phyloP scores from a whole-genome alignment of 345 rosid species.

The Ailanthus altissimus region DNA sequence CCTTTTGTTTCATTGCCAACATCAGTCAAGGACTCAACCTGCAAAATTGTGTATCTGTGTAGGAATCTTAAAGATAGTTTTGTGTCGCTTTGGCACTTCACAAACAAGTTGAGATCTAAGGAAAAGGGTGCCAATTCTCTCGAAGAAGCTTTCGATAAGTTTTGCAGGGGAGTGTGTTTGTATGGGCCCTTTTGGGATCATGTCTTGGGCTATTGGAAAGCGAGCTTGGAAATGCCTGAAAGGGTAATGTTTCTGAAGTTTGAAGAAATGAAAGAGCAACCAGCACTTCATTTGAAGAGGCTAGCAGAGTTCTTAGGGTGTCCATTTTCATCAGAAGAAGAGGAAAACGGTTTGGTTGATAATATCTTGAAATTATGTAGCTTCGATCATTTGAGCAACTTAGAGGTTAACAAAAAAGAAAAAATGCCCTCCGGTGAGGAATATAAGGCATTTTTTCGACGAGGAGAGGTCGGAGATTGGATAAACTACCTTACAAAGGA shows the following conservation, averaged over 20 bases:
- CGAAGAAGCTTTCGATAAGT: slow-evolving; percentile 43
- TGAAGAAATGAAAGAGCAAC: slow-evolving; percentile 45
- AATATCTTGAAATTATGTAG: slow-evolving; percentile 54
- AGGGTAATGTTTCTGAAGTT: slow-evolving; percentile 52
- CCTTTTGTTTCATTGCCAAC: slow-evolving; percentile 38
- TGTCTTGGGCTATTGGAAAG: slow-evolving; percentile 52
- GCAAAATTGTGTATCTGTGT: slow-evolving; percentile 58
- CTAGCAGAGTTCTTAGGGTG: slow-evolving; percentile 46
- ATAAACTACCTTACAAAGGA: slow-evolving; percentile 45
- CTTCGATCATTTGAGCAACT: slow-evolving; percentile 42
- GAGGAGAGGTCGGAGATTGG: slow-evolving; percentile 61
- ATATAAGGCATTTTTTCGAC: slow-evolving; percentile 39
- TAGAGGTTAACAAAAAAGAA: slow-evolving; percentile 50
- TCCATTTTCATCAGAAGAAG: slow-evolving; percentile 51
- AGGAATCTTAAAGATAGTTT: slow-evolving; percentile 62
- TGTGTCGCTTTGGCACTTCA: slow-evolving; percentile 59
- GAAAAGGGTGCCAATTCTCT: slow-evolving; percentile 30
- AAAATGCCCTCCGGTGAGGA: slow-evolving; percentile 33
- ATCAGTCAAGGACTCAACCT: slow-evolving; percentile 33
- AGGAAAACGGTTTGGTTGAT: slow-evolving; percentile 32
- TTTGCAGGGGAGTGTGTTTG: slow-evolving; percentile 44
- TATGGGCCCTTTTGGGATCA: slow-evolving; percentile 72
- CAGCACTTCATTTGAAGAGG: slow-evolving; percentile 35
- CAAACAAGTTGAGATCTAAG: slow-evolving; percentile 39
- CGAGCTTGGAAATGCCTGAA: slow-evolving; percentile 40